Conservation (phyloP, 495 filamentous ascomycete genomes). For the Massariosphaeria phaeospora region DNA sequence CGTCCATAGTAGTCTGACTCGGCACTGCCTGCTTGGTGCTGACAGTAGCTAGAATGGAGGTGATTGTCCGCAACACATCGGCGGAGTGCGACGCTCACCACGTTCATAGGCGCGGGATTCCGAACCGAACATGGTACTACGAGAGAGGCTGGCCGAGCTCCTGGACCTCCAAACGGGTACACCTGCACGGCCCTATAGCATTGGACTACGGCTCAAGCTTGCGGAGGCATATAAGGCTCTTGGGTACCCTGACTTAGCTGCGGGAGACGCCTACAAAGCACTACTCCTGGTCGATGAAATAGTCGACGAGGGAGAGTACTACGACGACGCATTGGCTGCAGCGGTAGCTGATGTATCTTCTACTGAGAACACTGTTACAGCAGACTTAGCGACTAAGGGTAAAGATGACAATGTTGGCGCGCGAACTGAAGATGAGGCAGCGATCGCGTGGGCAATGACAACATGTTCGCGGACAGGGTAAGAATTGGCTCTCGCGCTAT, state of each 20-base stretch:
- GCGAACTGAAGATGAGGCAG: constrained; percentile 41
- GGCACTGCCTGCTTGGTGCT: too few relatives aligned
- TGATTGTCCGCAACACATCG: too few relatives aligned
- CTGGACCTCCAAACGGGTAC: constrained; percentile 12
- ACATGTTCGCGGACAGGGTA: constrained; percentile 17
- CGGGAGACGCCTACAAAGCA: constrained; percentile 85
- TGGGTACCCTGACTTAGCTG: constrained; percentile 83
- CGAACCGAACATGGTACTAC: neutral
- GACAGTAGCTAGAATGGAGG: too few relatives aligned
- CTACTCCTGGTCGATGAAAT: constrained; percentile 80
- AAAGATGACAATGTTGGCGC: too few relatives aligned
- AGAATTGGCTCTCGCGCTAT: too few relatives aligned
- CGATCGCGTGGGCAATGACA: constrained; percentile 37
- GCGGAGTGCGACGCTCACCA: too few relatives aligned
- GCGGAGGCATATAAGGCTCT: constrained; percentile 66
- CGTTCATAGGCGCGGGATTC: neutral
- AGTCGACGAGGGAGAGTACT: constrained; percentile 62
- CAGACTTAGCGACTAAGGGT: too few relatives aligned
- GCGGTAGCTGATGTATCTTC: constrained; percentile 1
- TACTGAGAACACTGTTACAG: too few relatives aligned
- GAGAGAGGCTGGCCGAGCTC: constrained; percentile 4
- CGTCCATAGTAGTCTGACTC: too few relatives aligned
- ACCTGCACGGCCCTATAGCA: constrained; percentile 61
- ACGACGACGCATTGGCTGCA: constrained; percentile 46
- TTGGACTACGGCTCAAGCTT: constrained; percentile 69